Percentiles rank a stretch among this genome's conserved stretches.
phyloP scores from a whole-genome alignment of 495 filamentous ascomycete genomes.

The Penicillium roqueforti region DNA sequence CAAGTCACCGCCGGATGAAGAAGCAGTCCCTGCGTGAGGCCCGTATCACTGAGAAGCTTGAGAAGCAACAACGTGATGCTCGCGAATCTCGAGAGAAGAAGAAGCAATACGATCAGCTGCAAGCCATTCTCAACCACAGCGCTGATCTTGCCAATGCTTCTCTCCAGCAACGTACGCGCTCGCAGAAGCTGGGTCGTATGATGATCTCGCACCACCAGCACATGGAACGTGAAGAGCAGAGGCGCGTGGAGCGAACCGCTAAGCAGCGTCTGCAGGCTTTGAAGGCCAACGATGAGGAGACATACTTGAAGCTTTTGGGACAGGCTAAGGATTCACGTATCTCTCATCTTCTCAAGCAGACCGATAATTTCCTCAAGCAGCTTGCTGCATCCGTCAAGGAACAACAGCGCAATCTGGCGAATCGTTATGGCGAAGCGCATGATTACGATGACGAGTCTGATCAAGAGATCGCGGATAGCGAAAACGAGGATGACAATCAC shows the following conservation, averaged over 20 bases:
- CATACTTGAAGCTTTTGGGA: conserved; percentile 91
- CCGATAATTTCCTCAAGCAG: conserved; percentile 93
- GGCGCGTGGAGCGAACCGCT: conserved; percentile 90
- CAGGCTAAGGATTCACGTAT: conserved; percentile 99
- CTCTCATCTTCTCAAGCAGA: conserved; percentile 91
- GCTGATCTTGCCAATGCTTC: conserved; percentile 57
- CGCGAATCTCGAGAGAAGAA: conserved; percentile 91
- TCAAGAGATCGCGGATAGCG: conserved; percentile 60
- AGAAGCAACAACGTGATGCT: conserved; percentile 96
- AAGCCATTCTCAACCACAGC: conserved; percentile 64
- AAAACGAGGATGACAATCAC: conserved; percentile 65
- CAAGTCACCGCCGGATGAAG: conserved; percentile 87
- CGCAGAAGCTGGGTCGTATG: conserved; percentile 79
- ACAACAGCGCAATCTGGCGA: conserved; percentile 78
- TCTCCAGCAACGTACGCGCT: conserved; percentile 56
- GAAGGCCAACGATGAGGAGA: conserved; percentile 98
- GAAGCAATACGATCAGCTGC: conserved; percentile 87
- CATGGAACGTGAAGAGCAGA: conserved; percentile 99
- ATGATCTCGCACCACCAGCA: conserved; percentile 87
- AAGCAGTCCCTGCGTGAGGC: conserved; percentile 95
- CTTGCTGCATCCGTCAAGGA: conserved; percentile 87
- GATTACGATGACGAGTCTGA: conserved; percentile 61
- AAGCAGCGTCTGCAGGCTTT: conserved; percentile 99
- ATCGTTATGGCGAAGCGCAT: conserved; percentile 68
- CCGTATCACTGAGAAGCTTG: conserved; percentile 93